Evolutionary conservation across 2,329 filamentous ascomycete species (phyloP).

Genomic region (Microsporum audouinii): DNA sequence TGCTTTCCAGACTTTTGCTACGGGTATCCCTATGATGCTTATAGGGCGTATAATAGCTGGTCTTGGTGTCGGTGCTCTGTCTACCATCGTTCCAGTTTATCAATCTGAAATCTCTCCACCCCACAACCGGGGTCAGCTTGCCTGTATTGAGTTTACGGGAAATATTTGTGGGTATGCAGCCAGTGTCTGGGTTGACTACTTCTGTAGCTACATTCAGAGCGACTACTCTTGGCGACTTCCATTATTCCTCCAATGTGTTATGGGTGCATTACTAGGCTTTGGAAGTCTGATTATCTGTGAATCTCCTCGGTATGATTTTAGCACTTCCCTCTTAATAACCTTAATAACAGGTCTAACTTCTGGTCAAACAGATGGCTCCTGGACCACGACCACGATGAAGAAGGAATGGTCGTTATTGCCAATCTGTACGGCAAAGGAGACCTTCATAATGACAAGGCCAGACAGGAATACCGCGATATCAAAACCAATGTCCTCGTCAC

Average conservation of each 20-base stretch:
- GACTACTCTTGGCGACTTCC: conserved; percentile 86
- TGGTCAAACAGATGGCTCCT: conserved; percentile 64
- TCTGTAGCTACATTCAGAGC: conserved; percentile 78
- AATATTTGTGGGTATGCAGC: conserved; percentile 94
- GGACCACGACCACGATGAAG: conserved; percentile 95
- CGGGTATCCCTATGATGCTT: conserved; percentile 79
- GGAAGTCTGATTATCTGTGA: conserved; percentile 92
- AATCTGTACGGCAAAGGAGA: conserved; percentile 94
- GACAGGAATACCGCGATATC: conserved; percentile 95
- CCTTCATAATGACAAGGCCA: conserved; percentile 81
- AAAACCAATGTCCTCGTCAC: conserved; percentile 94
- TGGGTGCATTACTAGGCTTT: conserved; percentile 73
- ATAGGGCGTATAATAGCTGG: conserved; percentile 72
- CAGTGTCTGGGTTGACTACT: conserved; percentile 98
- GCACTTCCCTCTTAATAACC: not conserved
- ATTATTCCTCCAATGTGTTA: conserved; percentile 81
- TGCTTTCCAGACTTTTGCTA: conserved; percentile 69
- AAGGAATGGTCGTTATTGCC: conserved; percentile 95
- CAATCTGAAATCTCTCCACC: conserved; percentile 93
- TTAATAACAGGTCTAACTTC: conserved; percentile 16
- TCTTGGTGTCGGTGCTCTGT: conserved; percentile 75
- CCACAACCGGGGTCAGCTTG: conserved; percentile 88
- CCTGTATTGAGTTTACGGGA: conserved; percentile 95
- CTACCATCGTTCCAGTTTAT: conserved; percentile 85
- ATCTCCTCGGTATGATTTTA: conserved; percentile 62